Percentiles rank a stretch among this genome's conserved stretches.
These are phyloP conservation scores for Phytophthora nicotianae DNA, from an alignment of 352 stramenopile genomes.

Conservation along the genomic window DNA sequence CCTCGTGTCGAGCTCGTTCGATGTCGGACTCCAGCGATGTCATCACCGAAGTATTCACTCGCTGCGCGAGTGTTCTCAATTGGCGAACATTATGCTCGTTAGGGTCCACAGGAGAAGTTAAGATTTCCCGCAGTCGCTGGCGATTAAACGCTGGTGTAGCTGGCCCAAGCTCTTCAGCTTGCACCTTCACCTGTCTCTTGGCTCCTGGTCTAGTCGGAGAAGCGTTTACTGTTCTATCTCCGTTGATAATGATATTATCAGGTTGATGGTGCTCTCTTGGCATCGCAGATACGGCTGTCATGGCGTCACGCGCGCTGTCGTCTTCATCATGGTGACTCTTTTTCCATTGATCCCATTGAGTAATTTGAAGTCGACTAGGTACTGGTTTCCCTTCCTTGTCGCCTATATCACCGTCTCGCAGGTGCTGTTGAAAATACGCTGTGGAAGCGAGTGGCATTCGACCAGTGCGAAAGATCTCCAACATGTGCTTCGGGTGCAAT, in stretches of 20 bases:
- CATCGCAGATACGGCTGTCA: conserved; percentile 11
- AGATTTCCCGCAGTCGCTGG: conserved; percentile 63
- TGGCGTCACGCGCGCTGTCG: conserved; percentile 31
- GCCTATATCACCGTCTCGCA: conserved; percentile 32
- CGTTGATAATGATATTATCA: background rate
- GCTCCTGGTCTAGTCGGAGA: conserved; percentile 4
- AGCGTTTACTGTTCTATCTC: background rate
- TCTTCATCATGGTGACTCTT: conserved; percentile 22
- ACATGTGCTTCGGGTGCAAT: conserved; percentile 66
- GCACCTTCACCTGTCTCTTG: conserved; percentile 3
- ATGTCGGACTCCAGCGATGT: conserved; percentile 49
- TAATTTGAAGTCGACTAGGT: conserved; percentile 39
- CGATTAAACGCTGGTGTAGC: conserved; percentile 62
- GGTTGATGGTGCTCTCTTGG: conserved; percentile 2
- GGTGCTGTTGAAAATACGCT: conserved; percentile 56
- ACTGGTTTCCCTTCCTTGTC: conserved; percentile 3
- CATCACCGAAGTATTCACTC: conserved; percentile 60
- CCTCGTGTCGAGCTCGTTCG: conserved; percentile 41
- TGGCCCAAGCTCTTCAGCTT: conserved; percentile 8
- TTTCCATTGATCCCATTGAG: conserved; percentile 51
- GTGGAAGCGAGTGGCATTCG: conserved; percentile 68
- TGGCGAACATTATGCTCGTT: conserved; percentile 47
- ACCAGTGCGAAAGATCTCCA: conserved; percentile 70
- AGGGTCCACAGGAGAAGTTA: conserved; percentile 64
- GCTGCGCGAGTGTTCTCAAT: conserved; percentile 45